A percentile compares a stretch with the other conserved stretches of the same genome.
These are phyloP conservation scores for Gaeumannomyces tritici DNA, from an alignment of 2,329 filamentous ascomycete species.

Conservation along the genomic window DNA sequence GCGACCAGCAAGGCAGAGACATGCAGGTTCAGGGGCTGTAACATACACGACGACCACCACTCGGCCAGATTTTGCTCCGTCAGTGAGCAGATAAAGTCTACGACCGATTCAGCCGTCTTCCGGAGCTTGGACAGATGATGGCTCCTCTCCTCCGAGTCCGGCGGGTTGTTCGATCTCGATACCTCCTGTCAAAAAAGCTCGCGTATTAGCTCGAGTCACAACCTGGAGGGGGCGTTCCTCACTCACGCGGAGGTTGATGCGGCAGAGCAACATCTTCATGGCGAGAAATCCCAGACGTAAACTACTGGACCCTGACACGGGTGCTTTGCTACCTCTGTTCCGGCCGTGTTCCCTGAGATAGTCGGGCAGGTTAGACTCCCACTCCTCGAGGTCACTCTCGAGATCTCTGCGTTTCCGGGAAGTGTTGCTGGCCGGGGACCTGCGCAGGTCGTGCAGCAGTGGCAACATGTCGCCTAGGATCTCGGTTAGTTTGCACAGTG, in stretches of 20 bases:
- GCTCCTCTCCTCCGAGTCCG: neutral
- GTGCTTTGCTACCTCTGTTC: neutral
- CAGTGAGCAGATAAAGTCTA: constrained; percentile 4
- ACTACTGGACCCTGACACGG: constrained; percentile 31
- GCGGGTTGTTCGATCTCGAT: neutral
- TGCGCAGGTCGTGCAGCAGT: constrained; percentile 10
- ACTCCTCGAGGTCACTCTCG: constrained; percentile 4
- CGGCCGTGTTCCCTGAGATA: neutral
- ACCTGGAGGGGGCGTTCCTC: too few species aligned
- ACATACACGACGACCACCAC: constrained; percentile 4
- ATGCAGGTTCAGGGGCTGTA: neutral
- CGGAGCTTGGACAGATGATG: constrained; percentile 1
- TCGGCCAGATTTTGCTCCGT: neutral
- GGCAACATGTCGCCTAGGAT: constrained; percentile 24
- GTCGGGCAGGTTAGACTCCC: constrained; percentile 1
- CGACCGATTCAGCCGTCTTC: neutral
- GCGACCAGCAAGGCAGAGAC: too few species aligned
- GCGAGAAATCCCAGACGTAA: constrained; percentile 41
- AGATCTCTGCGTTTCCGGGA: constrained; percentile 6
- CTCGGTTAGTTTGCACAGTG: constrained; percentile 33
- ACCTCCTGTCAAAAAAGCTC: constrained; percentile 8
- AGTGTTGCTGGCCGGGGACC: constrained; percentile 3
- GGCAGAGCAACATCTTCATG: constrained; percentile 32
- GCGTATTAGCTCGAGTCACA: constrained; percentile 19
- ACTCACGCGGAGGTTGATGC: constrained; percentile 34